A percentile compares a stretch with the other conserved stretches of the same genome.
These are phyloP conservation scores for Xylariaceae sp. DNA, from an alignment of 2,329 filamentous ascomycete species.

Conservation along the genomic window DNA sequence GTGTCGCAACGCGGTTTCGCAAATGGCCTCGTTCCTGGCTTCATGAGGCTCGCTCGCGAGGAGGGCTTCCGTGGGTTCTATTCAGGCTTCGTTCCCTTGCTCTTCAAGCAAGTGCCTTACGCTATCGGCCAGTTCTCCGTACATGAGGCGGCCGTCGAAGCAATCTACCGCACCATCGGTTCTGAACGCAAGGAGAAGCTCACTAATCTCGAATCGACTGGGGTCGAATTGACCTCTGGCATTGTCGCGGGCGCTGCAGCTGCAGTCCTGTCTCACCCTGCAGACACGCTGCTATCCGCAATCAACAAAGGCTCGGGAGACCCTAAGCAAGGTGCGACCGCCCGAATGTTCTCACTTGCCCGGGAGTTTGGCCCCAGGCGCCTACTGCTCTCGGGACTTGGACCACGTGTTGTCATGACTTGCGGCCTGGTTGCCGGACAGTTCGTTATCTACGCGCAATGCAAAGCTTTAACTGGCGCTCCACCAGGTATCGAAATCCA, in stretches of 20 bases:
- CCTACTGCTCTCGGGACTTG: conserved; percentile 44
- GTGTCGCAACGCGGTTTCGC: conserved; percentile 80
- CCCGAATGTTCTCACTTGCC: conserved; percentile 49
- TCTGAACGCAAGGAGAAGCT: conserved; percentile 61
- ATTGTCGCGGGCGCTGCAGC: conserved; percentile 84
- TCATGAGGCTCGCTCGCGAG: conserved; percentile 68
- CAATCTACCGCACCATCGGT: conserved; percentile 67
- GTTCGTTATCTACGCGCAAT: conserved; percentile 54
- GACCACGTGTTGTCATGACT: conserved; percentile 51
- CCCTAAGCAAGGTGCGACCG: conserved; percentile 43
- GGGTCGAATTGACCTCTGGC: conserved; percentile 81
- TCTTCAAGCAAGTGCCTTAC: conserved; percentile 89
- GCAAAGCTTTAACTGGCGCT: conserved; percentile 49
- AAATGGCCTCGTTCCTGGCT: conserved; percentile 65
- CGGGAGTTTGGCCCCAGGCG: conserved; percentile 48
- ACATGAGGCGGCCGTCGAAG: conserved; percentile 81
- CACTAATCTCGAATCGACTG: conserved; percentile 69
- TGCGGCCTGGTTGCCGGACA: conserved; percentile 50
- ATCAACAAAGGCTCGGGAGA: conserved; percentile 54
- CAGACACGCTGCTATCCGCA: conserved; percentile 60
- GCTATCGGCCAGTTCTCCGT: conserved; percentile 94
- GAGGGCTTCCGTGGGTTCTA: conserved; percentile 83
- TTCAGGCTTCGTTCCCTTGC: conserved; percentile 81
- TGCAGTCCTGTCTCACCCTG: conserved; percentile 83
- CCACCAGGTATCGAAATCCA: conserved; percentile 51